phyloP scores from a whole-genome alignment of 192 early-diverging fungal genomes.

The Chytriomyces hyalinus region DNA sequence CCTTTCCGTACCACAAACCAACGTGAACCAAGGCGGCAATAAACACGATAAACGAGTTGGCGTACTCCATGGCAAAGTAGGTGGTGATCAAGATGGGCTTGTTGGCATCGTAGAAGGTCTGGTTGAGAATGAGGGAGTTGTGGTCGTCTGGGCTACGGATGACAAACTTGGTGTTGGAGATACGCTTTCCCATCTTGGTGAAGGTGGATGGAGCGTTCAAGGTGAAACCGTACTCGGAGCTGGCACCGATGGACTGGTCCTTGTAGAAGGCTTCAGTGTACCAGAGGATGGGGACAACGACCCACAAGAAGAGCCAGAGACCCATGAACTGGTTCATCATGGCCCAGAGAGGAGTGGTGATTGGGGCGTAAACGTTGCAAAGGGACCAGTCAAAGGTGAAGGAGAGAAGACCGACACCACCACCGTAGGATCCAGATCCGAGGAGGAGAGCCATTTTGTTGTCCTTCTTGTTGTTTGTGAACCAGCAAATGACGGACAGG shows the following conservation, averaged over 20 bases:
- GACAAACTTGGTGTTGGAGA: too few relatives aligned
- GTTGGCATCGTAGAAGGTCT: too few relatives aligned
- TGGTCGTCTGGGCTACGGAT: too few relatives aligned
- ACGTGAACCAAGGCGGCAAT: too few relatives aligned
- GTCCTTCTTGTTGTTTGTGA: background rate
- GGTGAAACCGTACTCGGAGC: background rate
- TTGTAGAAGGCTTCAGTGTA: conserved; percentile 6
- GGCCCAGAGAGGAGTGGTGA: conserved; percentile 77
- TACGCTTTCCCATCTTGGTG: too few relatives aligned
- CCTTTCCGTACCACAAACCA: too few relatives aligned
- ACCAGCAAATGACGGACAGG: conserved; percentile 26
- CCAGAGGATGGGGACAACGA: conserved; percentile 60
- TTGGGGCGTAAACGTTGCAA: conserved; percentile 48
- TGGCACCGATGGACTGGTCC: conserved; percentile 18
- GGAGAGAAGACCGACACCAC: conserved; percentile 61
- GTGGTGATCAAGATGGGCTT: too few relatives aligned
- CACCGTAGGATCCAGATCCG: conserved; percentile 27
- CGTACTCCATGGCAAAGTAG: too few relatives aligned
- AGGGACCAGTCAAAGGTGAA: conserved; percentile 68
- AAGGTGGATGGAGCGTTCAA: too few relatives aligned
- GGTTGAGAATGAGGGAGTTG: too few relatives aligned
- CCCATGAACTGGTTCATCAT: conserved; percentile 76
- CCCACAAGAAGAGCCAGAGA: conserved; percentile 75
- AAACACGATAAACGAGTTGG: too few relatives aligned
- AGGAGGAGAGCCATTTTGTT: background rate